Evolutionary conservation across 805 yeast species (phyloP).

Genomic region (Wickerhamiella siamensis): DNA sequence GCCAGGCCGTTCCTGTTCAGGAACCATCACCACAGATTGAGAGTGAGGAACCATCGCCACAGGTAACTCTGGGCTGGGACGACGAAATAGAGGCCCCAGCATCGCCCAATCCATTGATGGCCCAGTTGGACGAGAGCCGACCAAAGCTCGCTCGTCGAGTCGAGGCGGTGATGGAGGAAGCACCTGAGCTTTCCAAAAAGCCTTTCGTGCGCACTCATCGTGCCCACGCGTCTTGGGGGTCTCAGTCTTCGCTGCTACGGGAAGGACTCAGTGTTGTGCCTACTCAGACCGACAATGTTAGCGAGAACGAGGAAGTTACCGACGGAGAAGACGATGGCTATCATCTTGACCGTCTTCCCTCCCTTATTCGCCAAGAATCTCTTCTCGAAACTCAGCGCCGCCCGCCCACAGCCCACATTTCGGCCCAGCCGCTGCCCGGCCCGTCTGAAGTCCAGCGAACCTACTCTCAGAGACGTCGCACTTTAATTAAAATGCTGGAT

Average conservation of each 20-base stretch:
- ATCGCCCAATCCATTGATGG: conserved; percentile 1
- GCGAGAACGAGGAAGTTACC: neutral
- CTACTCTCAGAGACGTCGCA: conserved; percentile 15
- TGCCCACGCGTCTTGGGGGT: neutral
- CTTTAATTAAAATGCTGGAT: conserved; percentile 14
- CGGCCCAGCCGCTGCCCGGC: conserved; percentile 5
- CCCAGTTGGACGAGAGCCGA: neutral
- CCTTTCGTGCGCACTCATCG: conserved; percentile 1
- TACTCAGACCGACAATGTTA: neutral
- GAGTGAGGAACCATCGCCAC: neutral
- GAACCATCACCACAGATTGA: neutral
- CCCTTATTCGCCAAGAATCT: conserved; percentile 22
- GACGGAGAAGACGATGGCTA: neutral
- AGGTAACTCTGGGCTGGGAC: conserved; percentile 2
- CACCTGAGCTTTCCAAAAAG: neutral
- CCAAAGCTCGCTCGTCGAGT: conserved; percentile 1
- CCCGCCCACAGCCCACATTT: conserved; percentile 15
- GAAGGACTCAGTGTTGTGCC: neutral
- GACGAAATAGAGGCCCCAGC: neutral
- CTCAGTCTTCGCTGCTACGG: conserved; percentile 1
- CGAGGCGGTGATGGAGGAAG: conserved; percentile 2
- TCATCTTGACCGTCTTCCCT: conserved; percentile 7
- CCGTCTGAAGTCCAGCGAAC: conserved; percentile 15
- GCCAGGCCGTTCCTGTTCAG: neutral
- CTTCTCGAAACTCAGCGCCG: conserved; percentile 22